Evolutionary conservation across 495 filamentous ascomycete species (phyloP), one percentile per base, ranked within the genome.

Genomic region (Tuber brumale): DNA sequence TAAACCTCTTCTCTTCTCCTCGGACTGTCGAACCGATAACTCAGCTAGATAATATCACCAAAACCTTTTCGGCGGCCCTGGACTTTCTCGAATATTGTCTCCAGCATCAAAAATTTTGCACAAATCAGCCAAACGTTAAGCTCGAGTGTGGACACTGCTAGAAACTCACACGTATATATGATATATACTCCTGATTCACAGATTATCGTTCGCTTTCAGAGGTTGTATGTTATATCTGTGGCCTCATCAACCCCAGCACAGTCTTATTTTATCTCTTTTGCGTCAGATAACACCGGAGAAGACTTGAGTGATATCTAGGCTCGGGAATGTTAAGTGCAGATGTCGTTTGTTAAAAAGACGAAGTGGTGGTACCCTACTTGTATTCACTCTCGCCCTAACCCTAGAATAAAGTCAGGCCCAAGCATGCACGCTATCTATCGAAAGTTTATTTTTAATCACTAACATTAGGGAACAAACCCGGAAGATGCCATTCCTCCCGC

Each of bases 371-470:
- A 61, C 75, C n/a, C 69, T 79, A 3, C 45, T 45, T 35, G 57
- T 31, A 66, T 35, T 12, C 27, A 31, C 27, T 45, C 61, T 57
- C 44, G 45, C 72, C 69, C 76, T 78, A 78, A 79, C 77, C 76
- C 76, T 75, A 73, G 46, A 31, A 66, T 66, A 66, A 35, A 16
- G 27, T 66, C 57, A 66, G 57, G 18, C 27, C 10, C 5, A 8
- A 27, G 57, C 27, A 66, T 66, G 57, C 57, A 35, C 31, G 57
- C 27, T 18, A 57, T 57, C 51, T 35, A 66, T 35, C 57, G 57
- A 57, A 57, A 69, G 23, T 39, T 77, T 19, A 19, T 48, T 41
- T 57, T 72, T 41, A 23, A 57, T 75, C 57, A 72, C 48, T 69
- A 73, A 23, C 31, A 27, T 69, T 57, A 31, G 46, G 46, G n/a